phyloP scores from a whole-genome alignment of 2,329 filamentous ascomycete genomes.

The Fusarium sp. region DNA sequence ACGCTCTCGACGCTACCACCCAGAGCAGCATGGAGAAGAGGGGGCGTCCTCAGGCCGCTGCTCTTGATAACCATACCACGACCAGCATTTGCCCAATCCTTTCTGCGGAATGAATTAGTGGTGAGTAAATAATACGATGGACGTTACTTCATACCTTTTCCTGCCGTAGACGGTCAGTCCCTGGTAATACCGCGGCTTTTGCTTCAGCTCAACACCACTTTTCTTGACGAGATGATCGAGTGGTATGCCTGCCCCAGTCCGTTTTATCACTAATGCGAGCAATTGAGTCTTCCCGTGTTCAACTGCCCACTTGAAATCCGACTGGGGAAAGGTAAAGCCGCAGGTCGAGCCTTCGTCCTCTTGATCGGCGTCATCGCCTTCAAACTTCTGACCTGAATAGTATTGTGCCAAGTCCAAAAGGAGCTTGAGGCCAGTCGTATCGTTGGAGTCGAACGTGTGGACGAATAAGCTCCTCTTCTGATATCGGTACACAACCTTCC shows the following conservation, averaged over 20 bases:
- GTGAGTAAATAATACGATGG: not conserved
- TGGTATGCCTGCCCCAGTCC: constrained; percentile 74
- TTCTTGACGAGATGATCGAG: constrained; percentile 72
- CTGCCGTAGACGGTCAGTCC: constrained; percentile 79
- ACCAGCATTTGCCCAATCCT: constrained; percentile 77
- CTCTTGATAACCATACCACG: constrained; percentile 54
- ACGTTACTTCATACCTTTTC: constrained; percentile 59
- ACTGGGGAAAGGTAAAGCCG: constrained; percentile 52
- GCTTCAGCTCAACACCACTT: constrained; percentile 68
- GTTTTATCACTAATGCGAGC: constrained; percentile 71
- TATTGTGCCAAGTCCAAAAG: constrained; percentile 64
- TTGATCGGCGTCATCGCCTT: constrained; percentile 44
- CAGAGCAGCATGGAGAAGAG: constrained; percentile 67
- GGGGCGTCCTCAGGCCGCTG: constrained; percentile 60
- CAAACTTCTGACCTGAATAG: constrained; percentile 52
- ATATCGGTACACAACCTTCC: constrained; percentile 25
- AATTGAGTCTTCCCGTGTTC: constrained; percentile 61
- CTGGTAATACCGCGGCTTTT: constrained; percentile 78
- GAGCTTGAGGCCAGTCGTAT: constrained; percentile 62
- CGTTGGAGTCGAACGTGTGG: constrained; percentile 62
- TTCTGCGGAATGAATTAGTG: constrained; percentile 45
- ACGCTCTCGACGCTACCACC: constrained; percentile 70
- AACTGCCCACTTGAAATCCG: constrained; percentile 56
- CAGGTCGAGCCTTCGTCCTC: constrained; percentile 46
- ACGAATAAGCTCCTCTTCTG: constrained; percentile 46